A percentile compares a stretch with the other conserved stretches of the same genome.
Evolutionary conservation across 2,329 filamentous ascomycete species (phyloP).

Genomic region (Pseudogymnoascus sp.): DNA sequence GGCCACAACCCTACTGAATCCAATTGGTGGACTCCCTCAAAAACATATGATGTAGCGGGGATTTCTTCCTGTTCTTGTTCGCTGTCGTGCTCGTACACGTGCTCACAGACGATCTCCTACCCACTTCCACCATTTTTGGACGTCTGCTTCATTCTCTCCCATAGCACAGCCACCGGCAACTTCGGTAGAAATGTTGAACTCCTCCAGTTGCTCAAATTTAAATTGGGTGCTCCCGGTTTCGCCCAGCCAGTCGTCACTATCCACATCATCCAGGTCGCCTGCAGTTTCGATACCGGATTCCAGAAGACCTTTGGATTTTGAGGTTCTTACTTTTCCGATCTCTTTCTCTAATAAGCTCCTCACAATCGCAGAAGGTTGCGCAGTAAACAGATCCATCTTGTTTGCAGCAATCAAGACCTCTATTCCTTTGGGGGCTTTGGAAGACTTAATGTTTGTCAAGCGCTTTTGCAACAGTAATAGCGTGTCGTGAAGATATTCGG

Average conservation of each 20-base stretch:
- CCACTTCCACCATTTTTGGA: constrained; percentile 87
- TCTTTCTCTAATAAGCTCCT: constrained; percentile 71
- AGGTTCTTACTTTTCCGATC: constrained; percentile 68
- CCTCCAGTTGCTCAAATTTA: constrained; percentile 72
- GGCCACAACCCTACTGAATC: background rate
- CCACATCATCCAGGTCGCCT: constrained; percentile 51
- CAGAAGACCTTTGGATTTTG: constrained; percentile 72
- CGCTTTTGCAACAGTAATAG: constrained; percentile 77
- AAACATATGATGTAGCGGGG: background rate
- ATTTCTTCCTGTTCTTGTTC: background rate
- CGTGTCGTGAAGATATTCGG: constrained; percentile 81
- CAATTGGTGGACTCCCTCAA: background rate
- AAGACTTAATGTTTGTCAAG: constrained; percentile 48
- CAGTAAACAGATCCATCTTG: constrained; percentile 93
- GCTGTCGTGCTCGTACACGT: background rate
- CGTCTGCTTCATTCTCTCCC: constrained; percentile 57
- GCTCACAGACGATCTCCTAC: constrained; percentile 67
- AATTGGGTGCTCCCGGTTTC: constrained; percentile 74
- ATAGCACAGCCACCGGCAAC: constrained; percentile 68
- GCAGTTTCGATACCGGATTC: constrained; percentile 71
- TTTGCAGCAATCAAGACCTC: constrained; percentile 84
- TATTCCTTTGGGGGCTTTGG: constrained; percentile 53
- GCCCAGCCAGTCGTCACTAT: constrained; percentile 79
- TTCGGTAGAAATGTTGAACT: constrained; percentile 72
- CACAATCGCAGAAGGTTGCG: constrained; percentile 72